Evolutionary conservation across 371 early-diverging fungal species (phyloP).

Genomic region (Parasitella parasitica): DNA sequence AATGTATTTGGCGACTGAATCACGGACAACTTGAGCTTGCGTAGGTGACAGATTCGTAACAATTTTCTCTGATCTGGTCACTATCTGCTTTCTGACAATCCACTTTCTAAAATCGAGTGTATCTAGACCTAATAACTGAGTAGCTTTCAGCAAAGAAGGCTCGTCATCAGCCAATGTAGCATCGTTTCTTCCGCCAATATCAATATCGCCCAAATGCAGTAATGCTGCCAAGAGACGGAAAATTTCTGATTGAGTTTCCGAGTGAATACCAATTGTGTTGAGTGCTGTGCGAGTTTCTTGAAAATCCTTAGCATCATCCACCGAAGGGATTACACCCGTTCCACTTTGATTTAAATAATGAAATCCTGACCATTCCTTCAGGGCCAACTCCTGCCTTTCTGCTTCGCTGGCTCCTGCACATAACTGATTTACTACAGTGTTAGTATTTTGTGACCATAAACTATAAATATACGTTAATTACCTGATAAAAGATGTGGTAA

Average conservation of each 20-base stretch:
- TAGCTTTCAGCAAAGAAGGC: constrained; percentile 62
- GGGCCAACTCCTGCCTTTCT: constrained; percentile 73
- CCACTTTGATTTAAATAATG: constrained; percentile 89
- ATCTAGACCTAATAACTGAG: constrained; percentile 76
- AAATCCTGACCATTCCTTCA: constrained; percentile 73
- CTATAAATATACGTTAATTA: constrained; percentile 9
- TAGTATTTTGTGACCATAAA: background rate
- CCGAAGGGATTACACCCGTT: constrained; percentile 72
- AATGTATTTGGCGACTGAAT: constrained; percentile 93
- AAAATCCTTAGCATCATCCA: constrained; percentile 92
- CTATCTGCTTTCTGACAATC: constrained; percentile 89
- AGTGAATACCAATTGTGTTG: constrained; percentile 80
- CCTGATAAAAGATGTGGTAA: constrained; percentile 99
- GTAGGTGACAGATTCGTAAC: constrained; percentile 70
- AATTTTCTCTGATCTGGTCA: constrained; percentile 86
- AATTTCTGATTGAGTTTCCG: constrained; percentile 79
- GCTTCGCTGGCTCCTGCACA: constrained; percentile 83
- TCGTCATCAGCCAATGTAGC: constrained; percentile 78
- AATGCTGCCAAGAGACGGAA: constrained; percentile 88
- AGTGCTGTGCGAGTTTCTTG: constrained; percentile 80
- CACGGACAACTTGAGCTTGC: constrained; percentile 82
- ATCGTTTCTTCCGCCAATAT: constrained; percentile 69
- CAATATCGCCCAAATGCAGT: constrained; percentile 91
- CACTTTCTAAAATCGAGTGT: constrained; percentile 79
- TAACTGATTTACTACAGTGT: constrained; percentile 48